Evolutionary conservation across 2,329 filamentous ascomycete genomes (phyloP).

Genomic region (Ceratocystis huliohia): DNA sequence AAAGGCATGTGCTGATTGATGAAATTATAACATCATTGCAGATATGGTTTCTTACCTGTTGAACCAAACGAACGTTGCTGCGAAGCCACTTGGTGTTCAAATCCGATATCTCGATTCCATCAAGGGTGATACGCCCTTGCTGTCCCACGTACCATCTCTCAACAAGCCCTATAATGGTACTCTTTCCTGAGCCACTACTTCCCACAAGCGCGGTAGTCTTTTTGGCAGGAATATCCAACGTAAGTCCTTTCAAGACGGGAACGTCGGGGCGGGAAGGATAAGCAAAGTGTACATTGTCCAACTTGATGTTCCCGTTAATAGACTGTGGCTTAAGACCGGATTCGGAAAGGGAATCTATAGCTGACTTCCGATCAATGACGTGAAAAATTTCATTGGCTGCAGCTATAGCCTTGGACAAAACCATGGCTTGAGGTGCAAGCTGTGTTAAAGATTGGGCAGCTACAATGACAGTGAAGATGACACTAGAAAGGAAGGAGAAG

Average conservation of each 20-base stretch:
- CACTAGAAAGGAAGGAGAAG: slow-evolving; percentile 25
- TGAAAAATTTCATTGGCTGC: slow-evolving; percentile 37
- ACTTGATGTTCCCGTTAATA: slow-evolving; percentile 35
- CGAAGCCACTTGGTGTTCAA: slow-evolving; percentile 42
- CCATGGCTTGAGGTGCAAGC: slow-evolving; percentile 36
- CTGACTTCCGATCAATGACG: slow-evolving; percentile 35
- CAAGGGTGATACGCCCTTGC: slow-evolving; percentile 35
- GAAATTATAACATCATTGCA: too few species aligned
- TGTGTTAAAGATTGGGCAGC: slow-evolving; percentile 35
- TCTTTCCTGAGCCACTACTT: slow-evolving; percentile 46
- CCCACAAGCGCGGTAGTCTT: slow-evolving; percentile 45
- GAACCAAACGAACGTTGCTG: slow-evolving; percentile 40
- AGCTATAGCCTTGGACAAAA: slow-evolving; percentile 35
- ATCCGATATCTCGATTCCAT: slow-evolving; percentile 32
- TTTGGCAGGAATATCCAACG: slow-evolving; percentile 33
- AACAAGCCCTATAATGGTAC: slow-evolving; percentile 43
- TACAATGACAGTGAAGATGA: slow-evolving; percentile 37
- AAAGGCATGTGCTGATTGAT: background rate
- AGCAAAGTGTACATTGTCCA: slow-evolving; percentile 38
- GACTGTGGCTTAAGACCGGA: slow-evolving; percentile 27
- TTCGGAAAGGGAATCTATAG: slow-evolving; percentile 33
- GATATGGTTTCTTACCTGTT: slow-evolving; percentile 26
- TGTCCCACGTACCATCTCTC: slow-evolving; percentile 47
- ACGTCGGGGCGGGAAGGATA: slow-evolving; percentile 45
- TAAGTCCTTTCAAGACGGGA: slow-evolving; percentile 33